These are phyloP conservation scores for Trametes versicolor DNA, from an alignment of 1,284 basidiomycete species.

Conservation along the genomic window DNA sequence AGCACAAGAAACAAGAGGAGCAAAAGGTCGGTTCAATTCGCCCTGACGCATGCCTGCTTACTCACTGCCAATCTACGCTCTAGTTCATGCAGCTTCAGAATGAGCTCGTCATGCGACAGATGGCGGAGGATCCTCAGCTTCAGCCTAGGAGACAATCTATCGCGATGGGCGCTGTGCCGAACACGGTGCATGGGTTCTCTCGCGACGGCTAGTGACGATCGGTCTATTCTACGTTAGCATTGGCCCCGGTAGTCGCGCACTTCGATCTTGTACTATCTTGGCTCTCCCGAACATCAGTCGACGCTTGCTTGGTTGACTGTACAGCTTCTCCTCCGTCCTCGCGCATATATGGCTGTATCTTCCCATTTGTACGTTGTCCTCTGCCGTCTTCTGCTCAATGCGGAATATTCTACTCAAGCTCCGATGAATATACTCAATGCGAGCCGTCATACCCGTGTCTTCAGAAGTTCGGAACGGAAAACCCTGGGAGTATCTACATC, in stretches of 20 bases:
- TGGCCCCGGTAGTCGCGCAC: neutral
- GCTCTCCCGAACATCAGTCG: too few relatives aligned
- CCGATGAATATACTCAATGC: too few relatives aligned
- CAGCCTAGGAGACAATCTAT: constrained; percentile 33
- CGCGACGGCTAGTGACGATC: neutral
- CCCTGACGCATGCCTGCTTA: neutral
- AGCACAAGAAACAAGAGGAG: constrained; percentile 60
- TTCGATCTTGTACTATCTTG: too few relatives aligned
- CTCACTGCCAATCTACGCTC: neutral
- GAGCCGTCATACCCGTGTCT: neutral
- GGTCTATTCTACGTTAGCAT: neutral
- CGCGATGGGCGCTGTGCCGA: constrained; percentile 28
- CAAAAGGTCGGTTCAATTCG: constrained; percentile 51
- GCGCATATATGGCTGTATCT: too few relatives aligned
- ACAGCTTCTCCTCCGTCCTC: too few relatives aligned
- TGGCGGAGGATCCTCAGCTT: constrained; percentile 19
- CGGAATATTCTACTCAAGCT: too few relatives aligned
- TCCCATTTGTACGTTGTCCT: too few relatives aligned
- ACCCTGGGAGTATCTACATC: neutral
- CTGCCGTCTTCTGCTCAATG: too few relatives aligned
- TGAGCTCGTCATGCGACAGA: constrained; percentile 29
- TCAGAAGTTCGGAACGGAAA: neutral
- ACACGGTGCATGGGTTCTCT: constrained; percentile 4
- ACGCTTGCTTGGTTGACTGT: too few relatives aligned
- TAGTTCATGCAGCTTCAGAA: constrained; percentile 43